Evolutionary conservation across 2,329 filamentous ascomycete species (phyloP), one percentile per base, ranked within the genome.

Genomic region (Alternaria ventricosa): DNA sequence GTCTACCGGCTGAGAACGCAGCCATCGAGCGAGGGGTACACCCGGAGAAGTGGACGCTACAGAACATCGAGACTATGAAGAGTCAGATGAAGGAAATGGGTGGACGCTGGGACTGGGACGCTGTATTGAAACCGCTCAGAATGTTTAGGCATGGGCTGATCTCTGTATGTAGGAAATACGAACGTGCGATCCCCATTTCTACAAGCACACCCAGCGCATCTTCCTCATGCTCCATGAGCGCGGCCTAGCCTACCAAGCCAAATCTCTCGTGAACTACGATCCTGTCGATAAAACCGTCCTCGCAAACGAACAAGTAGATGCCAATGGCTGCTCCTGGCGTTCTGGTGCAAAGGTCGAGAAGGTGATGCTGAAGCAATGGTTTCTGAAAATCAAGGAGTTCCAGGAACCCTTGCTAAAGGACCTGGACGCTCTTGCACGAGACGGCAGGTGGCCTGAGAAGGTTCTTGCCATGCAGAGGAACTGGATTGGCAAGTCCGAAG

Each of bases 301-400:
- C 63, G 94, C 94, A 11, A 97, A 97, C 77, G 94, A 97, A 80
- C 94, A 97, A 81, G 93, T 97, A n/a, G 92, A 96, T 76, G 86
- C 91, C 54, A 90, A 93, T 74, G 94, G 94, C 30, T 88, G 85
- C 71, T 97, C 93, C 2, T 97, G 94, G 94, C 88, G 93, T 60
- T 96, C 92, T 1, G 93, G 93, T 10, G 93, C 92, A 54, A 90
- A 91, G 76, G 93, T 96, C 18, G 91, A 96, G 80, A 92, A 94
- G 81, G 84, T 88, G 63, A 87, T 88, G 70, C 83, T 96, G 51
- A 93, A 92, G 80, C 94, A 97, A 79, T 97, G 94, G 94, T 97
- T 96, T 78, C 88, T 97, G 67, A 89, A 89, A 66, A 96, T 96
- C 73, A 95, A 93, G 4, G 87, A 88, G 53, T 96, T 92, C 74